Conservation (phyloP, 805 yeast species). For the Pichia kluyveri region DNA sequence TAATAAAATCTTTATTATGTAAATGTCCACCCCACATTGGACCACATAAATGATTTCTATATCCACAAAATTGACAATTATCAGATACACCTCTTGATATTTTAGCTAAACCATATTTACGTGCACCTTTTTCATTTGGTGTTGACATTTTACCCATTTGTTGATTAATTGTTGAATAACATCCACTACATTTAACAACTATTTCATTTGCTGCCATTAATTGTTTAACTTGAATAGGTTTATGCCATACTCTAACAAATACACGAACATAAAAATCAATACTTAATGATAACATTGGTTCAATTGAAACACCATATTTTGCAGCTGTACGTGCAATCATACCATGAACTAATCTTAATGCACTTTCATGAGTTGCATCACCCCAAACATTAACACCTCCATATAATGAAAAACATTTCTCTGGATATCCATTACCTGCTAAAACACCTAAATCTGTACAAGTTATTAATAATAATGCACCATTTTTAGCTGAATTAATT, state of each 20-base stretch:
- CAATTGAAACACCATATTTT: conserved; percentile 76
- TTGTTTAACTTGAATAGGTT: conserved; percentile 77
- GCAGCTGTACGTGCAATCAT: conserved; percentile 80
- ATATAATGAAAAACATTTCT: conserved; percentile 88
- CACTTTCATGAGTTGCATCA: conserved; percentile 90
- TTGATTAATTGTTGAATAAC: conserved; percentile 66
- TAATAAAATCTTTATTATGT: conserved; percentile 62
- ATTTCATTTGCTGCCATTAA: conserved; percentile 70
- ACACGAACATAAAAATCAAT: conserved; percentile 91
- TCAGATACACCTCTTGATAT: conserved; percentile 50
- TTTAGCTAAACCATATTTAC: conserved; percentile 49
- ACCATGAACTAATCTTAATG: conserved; percentile 73
- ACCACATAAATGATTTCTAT: conserved; percentile 73
- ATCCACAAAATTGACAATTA: conserved; percentile 63
- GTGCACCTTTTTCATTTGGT: conserved; percentile 23
- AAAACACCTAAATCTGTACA: conserved; percentile 95
- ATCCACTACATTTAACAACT: conserved; percentile 79
- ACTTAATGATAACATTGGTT: conserved; percentile 76
- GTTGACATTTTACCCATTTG: conserved; percentile 56
- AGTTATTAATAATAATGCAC: conserved; percentile 80
- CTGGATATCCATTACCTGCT: conserved; percentile 95
- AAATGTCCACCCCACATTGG: conserved; percentile 92
- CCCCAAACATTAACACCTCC: conserved; percentile 86
- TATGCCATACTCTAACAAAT: conserved; percentile 65
- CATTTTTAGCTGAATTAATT: conserved; percentile 71